A percentile compares a stretch with the other conserved stretches of the same genome.
Conservation (phyloP, 129 eudicot genomes). For the Pseudognaphalium luteoalbum region DNA sequence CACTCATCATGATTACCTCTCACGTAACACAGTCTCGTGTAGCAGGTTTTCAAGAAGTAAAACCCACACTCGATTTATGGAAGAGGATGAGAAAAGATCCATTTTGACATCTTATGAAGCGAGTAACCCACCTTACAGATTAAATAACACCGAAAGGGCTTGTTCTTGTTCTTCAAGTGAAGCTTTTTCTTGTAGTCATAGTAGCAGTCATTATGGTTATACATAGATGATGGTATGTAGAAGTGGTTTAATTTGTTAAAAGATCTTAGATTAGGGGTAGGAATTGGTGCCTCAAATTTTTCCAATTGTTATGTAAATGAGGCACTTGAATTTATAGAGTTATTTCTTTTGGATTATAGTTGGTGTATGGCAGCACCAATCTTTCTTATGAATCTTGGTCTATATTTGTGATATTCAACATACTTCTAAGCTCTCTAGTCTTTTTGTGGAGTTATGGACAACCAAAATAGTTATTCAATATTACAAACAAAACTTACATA, state of each 20-base stretch:
- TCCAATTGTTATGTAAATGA: conserved; percentile 40
- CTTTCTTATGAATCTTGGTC: conserved; percentile 8
- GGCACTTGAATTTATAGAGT: conserved; percentile 31
- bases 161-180: conserved; percentile 27
- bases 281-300: conserved; percentile 42
- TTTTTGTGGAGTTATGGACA: no score
- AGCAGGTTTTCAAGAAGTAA: conserved; percentile 48
- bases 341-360: conserved; percentile 22
- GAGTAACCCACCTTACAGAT: conserved; percentile 38
- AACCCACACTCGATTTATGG: conserved; percentile 50
- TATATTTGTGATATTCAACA: neutral
- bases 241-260: conserved; percentile 27
- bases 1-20: conserved; percentile 37
- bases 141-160: conserved; percentile 29
- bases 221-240: conserved; percentile 33
- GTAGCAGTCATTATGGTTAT: conserved; percentile 30
- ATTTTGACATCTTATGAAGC: conserved; percentile 36
- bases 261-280: conserved; percentile 31
- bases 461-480: no score
- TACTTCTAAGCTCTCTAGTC: no score
- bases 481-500: no score
- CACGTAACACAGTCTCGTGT: conserved; percentile 55
- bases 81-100: conserved; percentile 42
- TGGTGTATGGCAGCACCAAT: conserved; percentile 23
- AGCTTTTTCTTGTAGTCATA: conserved; percentile 28